A percentile compares a stretch with the other conserved stretches of the same genome.
phyloP scores from a whole-genome alignment of 225 moss, liverwort and hornwort species.

The Marchantia polymorpha region DNA sequence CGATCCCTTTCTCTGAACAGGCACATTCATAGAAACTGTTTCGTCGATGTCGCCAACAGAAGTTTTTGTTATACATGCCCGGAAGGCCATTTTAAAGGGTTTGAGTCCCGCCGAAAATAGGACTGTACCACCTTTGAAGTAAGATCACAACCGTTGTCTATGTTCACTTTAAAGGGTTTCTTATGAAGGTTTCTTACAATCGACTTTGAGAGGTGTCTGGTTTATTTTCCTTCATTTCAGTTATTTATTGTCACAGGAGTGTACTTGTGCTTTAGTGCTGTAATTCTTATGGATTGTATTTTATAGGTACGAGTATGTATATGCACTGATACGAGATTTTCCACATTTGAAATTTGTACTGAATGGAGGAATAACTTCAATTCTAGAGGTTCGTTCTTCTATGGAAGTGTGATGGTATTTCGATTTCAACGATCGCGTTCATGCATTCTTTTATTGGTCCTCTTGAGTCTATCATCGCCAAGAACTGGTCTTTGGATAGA shows the following conservation, averaged over 20 bases:
- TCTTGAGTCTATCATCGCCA: neutral
- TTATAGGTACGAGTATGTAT: slow-evolving; percentile 82
- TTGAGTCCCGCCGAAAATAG: slow-evolving; percentile 89
- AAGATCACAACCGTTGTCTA: slow-evolving; percentile 17
- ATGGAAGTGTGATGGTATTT: neutral
- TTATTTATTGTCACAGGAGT: neutral
- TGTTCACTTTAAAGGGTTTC: neutral
- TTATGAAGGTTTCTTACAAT: neutral
- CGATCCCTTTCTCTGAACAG: slow-evolving; percentile 39
- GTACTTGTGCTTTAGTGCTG: neutral
- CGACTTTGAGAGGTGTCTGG: neutral
- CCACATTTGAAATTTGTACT: slow-evolving; percentile 80
- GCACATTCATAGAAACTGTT: slow-evolving; percentile 74
- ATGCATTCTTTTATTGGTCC: too few species aligned
- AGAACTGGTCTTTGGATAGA: too few species aligned
- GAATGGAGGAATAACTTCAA: slow-evolving; percentile 71
- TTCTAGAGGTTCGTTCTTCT: slow-evolving; percentile 52
- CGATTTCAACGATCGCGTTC: neutral
- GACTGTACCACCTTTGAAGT: slow-evolving; percentile 83
- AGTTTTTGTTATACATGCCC: slow-evolving; percentile 90
- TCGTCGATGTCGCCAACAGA: slow-evolving; percentile 79
- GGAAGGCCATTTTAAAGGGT: slow-evolving; percentile 94
- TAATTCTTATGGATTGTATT: neutral
- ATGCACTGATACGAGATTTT: slow-evolving; percentile 91
- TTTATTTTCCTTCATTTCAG: neutral